Base-by-base conservation (phyloP, 495 filamentous ascomycete genomes). In the Tetracladium marchalianum region DNA sequence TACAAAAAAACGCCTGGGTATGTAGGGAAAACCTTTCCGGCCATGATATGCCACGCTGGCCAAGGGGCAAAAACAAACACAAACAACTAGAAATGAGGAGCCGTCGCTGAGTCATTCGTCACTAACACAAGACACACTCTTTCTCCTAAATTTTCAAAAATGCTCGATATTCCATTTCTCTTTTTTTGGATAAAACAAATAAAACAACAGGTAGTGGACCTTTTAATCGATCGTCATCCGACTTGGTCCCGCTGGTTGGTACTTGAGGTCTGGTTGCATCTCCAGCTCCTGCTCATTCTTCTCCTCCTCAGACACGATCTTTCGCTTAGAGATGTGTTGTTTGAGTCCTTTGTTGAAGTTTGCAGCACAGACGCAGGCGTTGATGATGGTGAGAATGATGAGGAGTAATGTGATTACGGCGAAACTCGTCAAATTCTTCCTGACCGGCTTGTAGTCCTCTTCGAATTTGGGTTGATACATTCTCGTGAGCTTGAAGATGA, bases 401-500 rank as follows among this genome's bases (percentile, higher is more conserved):
- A 96, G 68, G 22, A 92, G 56, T 27, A 98, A 78, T 16, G 93
- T 96, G 55, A 98, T 84, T 46, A 94, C 78, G 43, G 92, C 89
- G 64, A 98, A 98, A 50, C 85, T 85, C 16, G 92, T 97, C 57
- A 98, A 72, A 35, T 80, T 85, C 44, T 78, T 77, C 37, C 80
- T 77, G 13, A 87, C 89, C 0, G 90, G 78, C 18, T 70, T 46
- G 64, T 96, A 98, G 47, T 70, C 61, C 5, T 61, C 27, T 22
- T 54, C 59, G n/a, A 67, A 68, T 11, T 53, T 54, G 12, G 70
- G 64, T 47, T 77, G 75, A 68, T 93, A 98, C 81, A 98, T 98
- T 59, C 92, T 88, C 45, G 88, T 80, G 19, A 96, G 78, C 72
- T 98, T 98, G 79, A 97, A 98, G 59, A 95, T 74, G 75, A 98